Evolutionary conservation across 441 rosid species (phyloP), one percentile per base, ranked within the genome.

Genomic region (Breynia disticha): DNA sequence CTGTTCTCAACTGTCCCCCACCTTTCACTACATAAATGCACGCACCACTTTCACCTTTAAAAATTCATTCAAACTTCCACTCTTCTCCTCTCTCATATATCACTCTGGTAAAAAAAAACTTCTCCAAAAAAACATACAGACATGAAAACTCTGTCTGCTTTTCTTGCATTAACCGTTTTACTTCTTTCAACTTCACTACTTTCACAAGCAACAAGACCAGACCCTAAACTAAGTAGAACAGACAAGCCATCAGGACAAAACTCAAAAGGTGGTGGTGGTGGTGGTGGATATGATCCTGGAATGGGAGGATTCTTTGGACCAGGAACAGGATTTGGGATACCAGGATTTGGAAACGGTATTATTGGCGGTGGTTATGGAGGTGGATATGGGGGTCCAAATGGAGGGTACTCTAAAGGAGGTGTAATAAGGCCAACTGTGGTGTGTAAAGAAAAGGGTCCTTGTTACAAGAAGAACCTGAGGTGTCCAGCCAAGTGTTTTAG

Each of bases 401-500:
- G 96, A 21, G 95, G 96, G 2, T 60, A 56, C 61, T 78, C 87
- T 1, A 79, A 60, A 66, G 83, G 80, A 32, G 96, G 98, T 17
- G 48, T 77, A 7, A 35, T 82, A 5, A 80, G 83, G 63, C 72
- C 94, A 0, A 78, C 74, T 7, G 80, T 76, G 56, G 84, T 83
- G 61, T 91, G 98, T 51, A 83, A 65, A 66, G 86, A 78, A 21
- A 86, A 62, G 57, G 98, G 98, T 2, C 90, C 83, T 4, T 91
- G 98, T 70, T 67, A 76, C 66, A 77, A 73, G 47, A 91, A 82
- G 83, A 91, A 80, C 78, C 77, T 87, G 47, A 80, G 76, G 28
- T 91, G 98, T 69, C 98, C 98, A 7, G 82, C 87, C 5, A 91
- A 83, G 89, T 91, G 98, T 58, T 91, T 85, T 76, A 73, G 70